Evolutionary conservation across 139 green algal genomes (phyloP).

Genomic region (Gonium pectorale): DNA sequence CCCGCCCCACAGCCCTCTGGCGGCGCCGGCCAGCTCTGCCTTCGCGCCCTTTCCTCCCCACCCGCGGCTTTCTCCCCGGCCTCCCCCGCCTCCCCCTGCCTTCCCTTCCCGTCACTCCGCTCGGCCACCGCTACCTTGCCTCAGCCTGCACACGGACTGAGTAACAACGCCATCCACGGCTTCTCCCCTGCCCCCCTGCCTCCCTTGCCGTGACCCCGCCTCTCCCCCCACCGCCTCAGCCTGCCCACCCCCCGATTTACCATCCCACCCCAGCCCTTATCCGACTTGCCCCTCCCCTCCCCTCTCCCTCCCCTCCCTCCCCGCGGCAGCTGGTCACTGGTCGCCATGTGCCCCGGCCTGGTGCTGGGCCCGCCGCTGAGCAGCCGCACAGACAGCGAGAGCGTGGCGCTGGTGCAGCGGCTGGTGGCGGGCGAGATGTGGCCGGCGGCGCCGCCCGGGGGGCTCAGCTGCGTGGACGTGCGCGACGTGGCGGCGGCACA

Average conservation of each 20-base stretch:
- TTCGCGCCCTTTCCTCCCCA: no score
- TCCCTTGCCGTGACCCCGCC: no score
- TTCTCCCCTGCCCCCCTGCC: no score
- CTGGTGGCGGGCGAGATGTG: constrained; percentile 48
- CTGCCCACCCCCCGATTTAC: neutral
- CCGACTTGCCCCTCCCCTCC: neutral
- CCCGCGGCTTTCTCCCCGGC: no score
- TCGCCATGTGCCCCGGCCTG: constrained; percentile 55
- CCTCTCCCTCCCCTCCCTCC: neutral
- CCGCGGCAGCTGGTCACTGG: constrained; percentile 49
- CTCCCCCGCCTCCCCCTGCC: no score
- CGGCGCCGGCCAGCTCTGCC: no score
- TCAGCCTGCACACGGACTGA: no score
- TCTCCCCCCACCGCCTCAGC: neutral
- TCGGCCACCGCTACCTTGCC: no score
- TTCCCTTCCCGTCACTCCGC: no score
- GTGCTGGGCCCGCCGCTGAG: constrained; percentile 55
- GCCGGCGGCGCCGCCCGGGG: constrained; percentile 40
- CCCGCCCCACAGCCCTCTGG: no score
- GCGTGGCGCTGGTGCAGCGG: constrained; percentile 30
- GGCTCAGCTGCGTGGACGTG: constrained; percentile 59
- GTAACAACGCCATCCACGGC: no score
- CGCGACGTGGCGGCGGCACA: constrained; percentile 70
- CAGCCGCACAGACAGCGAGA: constrained; percentile 22
- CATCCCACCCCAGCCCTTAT: neutral